phyloP scores from a whole-genome alignment of 1,284 basidiomycete genomes.

The Phellopilus nigrolimitatus region DNA sequence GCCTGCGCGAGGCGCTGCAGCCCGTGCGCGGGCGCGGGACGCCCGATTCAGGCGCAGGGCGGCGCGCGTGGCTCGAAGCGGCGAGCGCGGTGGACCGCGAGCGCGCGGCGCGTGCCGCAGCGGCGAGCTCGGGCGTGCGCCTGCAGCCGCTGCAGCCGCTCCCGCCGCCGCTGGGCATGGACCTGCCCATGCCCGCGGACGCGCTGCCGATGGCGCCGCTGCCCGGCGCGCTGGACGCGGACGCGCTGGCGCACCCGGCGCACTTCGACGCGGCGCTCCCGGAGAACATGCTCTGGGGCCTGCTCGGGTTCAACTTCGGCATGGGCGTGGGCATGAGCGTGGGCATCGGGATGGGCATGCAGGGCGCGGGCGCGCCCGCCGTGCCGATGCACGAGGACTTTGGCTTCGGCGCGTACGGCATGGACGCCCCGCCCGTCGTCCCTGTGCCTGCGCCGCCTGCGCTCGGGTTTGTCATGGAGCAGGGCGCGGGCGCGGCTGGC shows the following conservation, averaged over 20 bases:
- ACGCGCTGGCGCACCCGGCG: not conserved
- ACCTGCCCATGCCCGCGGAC: not conserved
- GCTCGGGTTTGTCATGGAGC: not conserved
- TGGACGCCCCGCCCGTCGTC: too few species aligned
- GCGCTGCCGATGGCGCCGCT: not conserved
- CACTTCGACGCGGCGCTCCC: not conserved
- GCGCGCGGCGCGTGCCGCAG: not conserved
- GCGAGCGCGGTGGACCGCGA: not conserved
- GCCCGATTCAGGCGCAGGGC: conserved; percentile 1
- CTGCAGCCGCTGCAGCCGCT: not conserved
- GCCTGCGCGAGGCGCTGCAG: conserved; percentile 12
- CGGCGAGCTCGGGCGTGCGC: not conserved
- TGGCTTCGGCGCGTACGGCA: too few species aligned
- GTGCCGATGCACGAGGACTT: not conserved
- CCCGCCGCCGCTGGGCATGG: not conserved
- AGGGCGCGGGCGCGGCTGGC: not conserved
- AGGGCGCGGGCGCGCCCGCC: not conserved
- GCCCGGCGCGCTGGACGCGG: not conserved
- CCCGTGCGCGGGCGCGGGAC: conserved; percentile 8
- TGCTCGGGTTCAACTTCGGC: conserved; percentile 7
- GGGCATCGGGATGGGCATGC: conserved; percentile 2
- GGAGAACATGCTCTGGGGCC: conserved; percentile 10
- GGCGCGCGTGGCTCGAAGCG: conserved; percentile 4
- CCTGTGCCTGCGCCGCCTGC: not conserved
- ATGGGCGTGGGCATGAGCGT: conserved; percentile 9